Evolutionary conservation across 2,329 filamentous ascomycete species (phyloP).

Genomic region (Furcasterigmium sp.): DNA sequence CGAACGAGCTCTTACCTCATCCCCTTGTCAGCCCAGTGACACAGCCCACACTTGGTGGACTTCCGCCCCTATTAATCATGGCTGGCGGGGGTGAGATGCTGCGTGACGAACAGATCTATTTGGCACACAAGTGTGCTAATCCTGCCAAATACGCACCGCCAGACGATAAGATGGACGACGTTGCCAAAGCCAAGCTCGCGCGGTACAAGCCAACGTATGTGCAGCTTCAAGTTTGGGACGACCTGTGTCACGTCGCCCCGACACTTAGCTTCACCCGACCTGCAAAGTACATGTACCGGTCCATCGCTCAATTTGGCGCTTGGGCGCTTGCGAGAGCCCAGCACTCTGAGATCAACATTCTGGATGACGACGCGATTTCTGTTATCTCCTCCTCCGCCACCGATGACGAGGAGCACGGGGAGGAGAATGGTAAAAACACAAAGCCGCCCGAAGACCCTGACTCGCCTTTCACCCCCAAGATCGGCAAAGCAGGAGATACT

Average conservation of each 20-base stretch:
- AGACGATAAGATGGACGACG: slow-evolving; percentile 56
- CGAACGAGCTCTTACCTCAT: slow-evolving; percentile 80
- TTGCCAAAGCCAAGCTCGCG: slow-evolving; percentile 52
- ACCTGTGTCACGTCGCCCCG: slow-evolving; percentile 86
- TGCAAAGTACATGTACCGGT: slow-evolving; percentile 92
- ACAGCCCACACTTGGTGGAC: slow-evolving; percentile 81
- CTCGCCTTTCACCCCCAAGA: slow-evolving; percentile 21
- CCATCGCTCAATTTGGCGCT: slow-evolving; percentile 86
- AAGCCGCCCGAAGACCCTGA: slow-evolving; percentile 12
- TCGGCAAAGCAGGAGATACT: slow-evolving; percentile 83
- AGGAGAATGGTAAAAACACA: slow-evolving; percentile 14
- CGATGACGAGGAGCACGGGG: slow-evolving; percentile 18
- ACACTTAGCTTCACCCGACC: slow-evolving; percentile 95
- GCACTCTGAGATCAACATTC: slow-evolving; percentile 71
- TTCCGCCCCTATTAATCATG: slow-evolving; percentile 83
- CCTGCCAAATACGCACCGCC: slow-evolving; percentile 70
- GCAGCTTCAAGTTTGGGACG: slow-evolving; percentile 93
- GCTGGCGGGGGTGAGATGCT: slow-evolving; percentile 85
- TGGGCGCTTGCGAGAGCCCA: slow-evolving; percentile 86
- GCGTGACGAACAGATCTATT: slow-evolving; percentile 88
- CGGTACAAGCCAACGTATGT: slow-evolving; percentile 82
- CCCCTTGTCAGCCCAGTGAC: slow-evolving; percentile 86
- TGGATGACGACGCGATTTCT: slow-evolving; percentile 73
- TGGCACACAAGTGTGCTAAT: slow-evolving; percentile 91
- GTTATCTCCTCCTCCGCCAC: slow-evolving; percentile 60